Conservation (phyloP, 2,329 filamentous ascomycete species). For the Chlorencoelia australis region DNA sequence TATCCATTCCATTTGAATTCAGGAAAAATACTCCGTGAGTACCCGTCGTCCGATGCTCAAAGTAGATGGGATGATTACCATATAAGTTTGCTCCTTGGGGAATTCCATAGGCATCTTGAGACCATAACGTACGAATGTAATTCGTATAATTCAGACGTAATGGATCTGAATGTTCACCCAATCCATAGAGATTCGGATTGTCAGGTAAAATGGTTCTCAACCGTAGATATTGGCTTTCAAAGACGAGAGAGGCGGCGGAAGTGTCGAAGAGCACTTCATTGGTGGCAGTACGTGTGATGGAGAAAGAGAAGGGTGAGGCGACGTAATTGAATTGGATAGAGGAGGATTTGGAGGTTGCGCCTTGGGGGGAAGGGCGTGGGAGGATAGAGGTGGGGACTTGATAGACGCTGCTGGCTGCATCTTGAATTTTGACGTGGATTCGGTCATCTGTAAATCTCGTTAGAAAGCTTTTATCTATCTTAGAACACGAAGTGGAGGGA, state of each 20-base stretch:
- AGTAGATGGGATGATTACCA: constrained; percentile 53
- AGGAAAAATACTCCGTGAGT: constrained; percentile 58
- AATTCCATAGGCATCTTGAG: constrained; percentile 46
- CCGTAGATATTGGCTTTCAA: constrained; percentile 55
- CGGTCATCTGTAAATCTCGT: constrained; percentile 37
- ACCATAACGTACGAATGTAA: constrained; percentile 53
- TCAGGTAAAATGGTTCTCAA: constrained; percentile 48
- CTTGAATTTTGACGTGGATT: constrained; percentile 55
- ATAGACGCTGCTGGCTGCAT: constrained; percentile 47
- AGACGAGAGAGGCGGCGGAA: constrained; percentile 44
- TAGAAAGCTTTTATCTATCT: not conserved
- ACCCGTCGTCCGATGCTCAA: constrained; percentile 47
- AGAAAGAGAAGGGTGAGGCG: constrained; percentile 51
- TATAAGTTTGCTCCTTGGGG: constrained; percentile 50
- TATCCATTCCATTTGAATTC: constrained; percentile 69
- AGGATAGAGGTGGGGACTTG: constrained; percentile 51
- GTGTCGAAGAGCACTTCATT: constrained; percentile 51
- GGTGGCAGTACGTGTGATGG: constrained; percentile 38
- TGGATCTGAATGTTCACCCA: constrained; percentile 54
- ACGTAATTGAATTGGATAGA: constrained; percentile 42
- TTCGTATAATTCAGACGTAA: constrained; percentile 47
- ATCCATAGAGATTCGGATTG: constrained; percentile 51
- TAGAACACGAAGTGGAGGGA: constrained; percentile 10
- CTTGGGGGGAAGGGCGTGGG: constrained; percentile 36
- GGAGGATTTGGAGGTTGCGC: constrained; percentile 25